Evolutionary conservation across 129 eudicot species (phyloP).

Genomic region (Saussurea involucrata): DNA sequence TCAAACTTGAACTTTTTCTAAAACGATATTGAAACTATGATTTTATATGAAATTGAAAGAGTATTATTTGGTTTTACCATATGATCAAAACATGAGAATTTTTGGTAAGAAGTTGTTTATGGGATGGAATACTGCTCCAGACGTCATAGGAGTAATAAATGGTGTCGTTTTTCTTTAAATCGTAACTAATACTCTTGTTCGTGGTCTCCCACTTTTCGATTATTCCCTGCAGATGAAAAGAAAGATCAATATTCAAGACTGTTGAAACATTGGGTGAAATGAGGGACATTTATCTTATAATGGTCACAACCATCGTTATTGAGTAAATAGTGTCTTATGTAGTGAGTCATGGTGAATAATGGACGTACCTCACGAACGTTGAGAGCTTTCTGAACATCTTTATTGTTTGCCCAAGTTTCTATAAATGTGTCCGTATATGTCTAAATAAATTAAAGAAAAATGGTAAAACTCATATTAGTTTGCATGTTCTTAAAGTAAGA

Average conservation of each 20-base stretch:
- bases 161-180: constrained; percentile 1
- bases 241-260: neutral
- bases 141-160: constrained; percentile 13
- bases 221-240: constrained; percentile 16
- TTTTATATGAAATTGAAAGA: no score
- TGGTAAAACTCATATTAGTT: neutral
- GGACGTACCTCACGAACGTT: constrained; percentile 35
- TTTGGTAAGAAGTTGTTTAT: constrained; percentile 9
- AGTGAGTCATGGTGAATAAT: neutral
- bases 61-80: neutral
- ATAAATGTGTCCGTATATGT: neutral
- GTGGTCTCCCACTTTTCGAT: neutral
- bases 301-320: neutral
- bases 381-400: constrained; percentile 30
- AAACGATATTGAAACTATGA: neutral
- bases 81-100: constrained; percentile 12
- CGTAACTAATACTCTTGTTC: neutral
- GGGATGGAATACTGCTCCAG: constrained; percentile 9
- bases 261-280: neutral
- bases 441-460: neutral
- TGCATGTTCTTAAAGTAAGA: neutral
- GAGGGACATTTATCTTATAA: neutral
- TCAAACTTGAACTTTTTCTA: neutral
- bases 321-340: neutral
- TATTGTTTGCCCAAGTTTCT: constrained; percentile 16